A percentile compares a stretch with the other conserved stretches of the same genome.
Evolutionary conservation across 2,329 filamentous ascomycete genomes (phyloP).

Genomic region (Ophidiomyces ophidiicola): DNA sequence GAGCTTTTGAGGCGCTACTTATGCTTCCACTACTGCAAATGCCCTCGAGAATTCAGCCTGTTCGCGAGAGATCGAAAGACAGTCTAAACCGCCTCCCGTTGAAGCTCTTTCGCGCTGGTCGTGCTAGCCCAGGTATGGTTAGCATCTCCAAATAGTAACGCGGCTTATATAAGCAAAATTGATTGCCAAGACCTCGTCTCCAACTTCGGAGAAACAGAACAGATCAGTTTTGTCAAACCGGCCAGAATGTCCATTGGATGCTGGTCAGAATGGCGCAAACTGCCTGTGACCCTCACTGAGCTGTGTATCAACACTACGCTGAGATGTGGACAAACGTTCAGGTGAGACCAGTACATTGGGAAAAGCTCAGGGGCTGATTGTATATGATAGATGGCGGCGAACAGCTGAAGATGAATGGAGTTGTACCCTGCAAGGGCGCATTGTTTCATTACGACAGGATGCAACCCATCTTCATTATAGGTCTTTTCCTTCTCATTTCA

Average conservation of each 20-base stretch:
- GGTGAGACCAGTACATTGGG: slow-evolving; percentile 30
- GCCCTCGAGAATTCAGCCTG: too few relatives aligned
- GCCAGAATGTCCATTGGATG: slow-evolving; percentile 32
- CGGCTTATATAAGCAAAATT: too few relatives aligned
- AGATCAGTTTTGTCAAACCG: too few relatives aligned
- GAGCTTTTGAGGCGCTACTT: too few relatives aligned
- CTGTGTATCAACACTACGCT: slow-evolving; percentile 90
- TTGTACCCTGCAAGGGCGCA: slow-evolving; percentile 72
- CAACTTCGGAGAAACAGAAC: too few relatives aligned
- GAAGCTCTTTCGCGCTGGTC: too few relatives aligned
- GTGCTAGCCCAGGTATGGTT: too few relatives aligned
- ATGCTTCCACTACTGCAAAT: too few relatives aligned
- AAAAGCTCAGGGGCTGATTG: slow-evolving; percentile 2
- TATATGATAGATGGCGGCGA: slow-evolving; percentile 71
- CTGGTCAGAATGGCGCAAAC: slow-evolving; percentile 70
- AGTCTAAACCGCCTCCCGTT: too few relatives aligned
- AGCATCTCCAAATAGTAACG: too few relatives aligned
- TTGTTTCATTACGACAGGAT: slow-evolving; percentile 78
- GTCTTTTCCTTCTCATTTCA: slow-evolving; percentile 43
- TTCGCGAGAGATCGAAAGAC: too few relatives aligned
- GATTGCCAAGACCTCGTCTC: too few relatives aligned
- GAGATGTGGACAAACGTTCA: slow-evolving; percentile 87
- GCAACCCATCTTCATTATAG: slow-evolving; percentile 65
- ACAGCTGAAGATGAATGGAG: slow-evolving; percentile 73
- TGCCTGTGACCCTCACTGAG: slow-evolving; percentile 71